Evolutionary conservation across 2,329 filamentous ascomycete species (phyloP).

Genomic region (Periconia sp.): DNA sequence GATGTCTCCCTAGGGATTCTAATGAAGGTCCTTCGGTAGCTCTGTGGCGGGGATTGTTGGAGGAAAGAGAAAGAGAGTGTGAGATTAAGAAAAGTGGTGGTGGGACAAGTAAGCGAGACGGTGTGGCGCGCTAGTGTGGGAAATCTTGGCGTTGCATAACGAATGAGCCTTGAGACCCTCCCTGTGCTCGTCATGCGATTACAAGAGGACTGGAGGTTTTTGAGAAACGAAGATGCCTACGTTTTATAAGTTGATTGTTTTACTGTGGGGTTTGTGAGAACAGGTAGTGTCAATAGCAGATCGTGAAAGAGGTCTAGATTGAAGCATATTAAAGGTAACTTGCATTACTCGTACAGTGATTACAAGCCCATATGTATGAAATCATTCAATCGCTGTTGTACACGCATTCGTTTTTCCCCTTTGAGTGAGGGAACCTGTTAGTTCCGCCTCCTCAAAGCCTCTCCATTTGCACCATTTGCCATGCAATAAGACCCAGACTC

Average conservation of each 20-base stretch:
- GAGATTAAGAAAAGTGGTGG: constrained; percentile 7
- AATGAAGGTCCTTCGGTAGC: constrained; percentile 43
- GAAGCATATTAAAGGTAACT: too few relatives aligned
- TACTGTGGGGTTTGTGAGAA: too few relatives aligned
- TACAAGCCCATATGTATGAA: constrained; percentile 3
- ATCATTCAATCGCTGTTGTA: constrained; percentile 6
- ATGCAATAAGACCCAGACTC: constrained; percentile 14
- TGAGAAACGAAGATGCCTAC: too few relatives aligned
- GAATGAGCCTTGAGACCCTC: too few relatives aligned
- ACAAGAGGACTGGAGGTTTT: too few relatives aligned
- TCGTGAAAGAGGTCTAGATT: too few relatives aligned
- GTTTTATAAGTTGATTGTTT: too few relatives aligned
- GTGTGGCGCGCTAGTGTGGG: too few relatives aligned
- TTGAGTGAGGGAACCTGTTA: background rate
- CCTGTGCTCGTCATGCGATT: too few relatives aligned
- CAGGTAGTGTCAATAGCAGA: too few relatives aligned
- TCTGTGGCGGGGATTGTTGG: constrained; percentile 36
- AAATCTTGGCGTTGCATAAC: too few relatives aligned
- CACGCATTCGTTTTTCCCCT: constrained; percentile 3
- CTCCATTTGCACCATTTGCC: constrained; percentile 5
- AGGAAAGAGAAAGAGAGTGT: constrained; percentile 8
- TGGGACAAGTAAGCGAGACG: background rate
- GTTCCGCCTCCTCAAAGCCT: too few relatives aligned
- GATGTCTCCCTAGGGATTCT: constrained; percentile 53
- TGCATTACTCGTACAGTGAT: constrained; percentile 11